Base-by-base conservation (phyloP, 768 basidiomycete genomes). In the Pleurotus citrinopileatus region DNA sequence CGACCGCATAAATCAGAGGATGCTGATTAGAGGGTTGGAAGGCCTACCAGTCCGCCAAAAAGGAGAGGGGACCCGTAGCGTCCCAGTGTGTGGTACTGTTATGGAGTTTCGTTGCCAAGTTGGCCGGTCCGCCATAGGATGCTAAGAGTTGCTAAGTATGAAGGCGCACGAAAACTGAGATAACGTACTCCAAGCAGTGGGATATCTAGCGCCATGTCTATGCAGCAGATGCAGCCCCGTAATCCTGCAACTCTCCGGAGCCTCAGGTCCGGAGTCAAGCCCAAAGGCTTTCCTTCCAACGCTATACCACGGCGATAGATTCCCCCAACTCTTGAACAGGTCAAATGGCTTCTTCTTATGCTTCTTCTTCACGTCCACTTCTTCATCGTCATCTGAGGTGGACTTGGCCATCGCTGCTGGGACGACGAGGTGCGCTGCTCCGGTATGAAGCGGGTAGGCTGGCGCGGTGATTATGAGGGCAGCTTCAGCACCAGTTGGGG, bases 281-380 rank as follows among this genome's bases (percentile, higher is more conserved):
- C 91, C 91, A 68, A 91, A 94, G 1, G 79, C 72, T 10, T 75
- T 78, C 38, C 71, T 73, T 15, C 75, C 73, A 17, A 90, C 83
- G 58, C 86, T 89, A 65, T 86, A 93, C 91, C 91, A 94, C 9
- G 91, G 91, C 1, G 87, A 86, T 37, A 91, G 66, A 62, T 92
- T 93, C 1, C 91, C 91, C 91, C 91, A 94, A 38, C 82, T 79
- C 64, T 76, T 80, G 69, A 92, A 83, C 40, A 93, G 61, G 62
- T 87, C 80, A 59, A 90, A 92, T 8, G 10, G 38, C 3, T 40
- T 72, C 28, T 69, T 67, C 22, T 59, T 62, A 42, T 63, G 66
- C 22, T 63, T 64, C 38, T 54, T 60, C 45, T 63, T 62, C 57
- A 58, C 56, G 42, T 59, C 60, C n/a, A 56, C 61, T 23, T 54